Evolutionary conservation across 2,329 filamentous ascomycete genomes (phyloP).

Genomic region (Claviceps africana): DNA sequence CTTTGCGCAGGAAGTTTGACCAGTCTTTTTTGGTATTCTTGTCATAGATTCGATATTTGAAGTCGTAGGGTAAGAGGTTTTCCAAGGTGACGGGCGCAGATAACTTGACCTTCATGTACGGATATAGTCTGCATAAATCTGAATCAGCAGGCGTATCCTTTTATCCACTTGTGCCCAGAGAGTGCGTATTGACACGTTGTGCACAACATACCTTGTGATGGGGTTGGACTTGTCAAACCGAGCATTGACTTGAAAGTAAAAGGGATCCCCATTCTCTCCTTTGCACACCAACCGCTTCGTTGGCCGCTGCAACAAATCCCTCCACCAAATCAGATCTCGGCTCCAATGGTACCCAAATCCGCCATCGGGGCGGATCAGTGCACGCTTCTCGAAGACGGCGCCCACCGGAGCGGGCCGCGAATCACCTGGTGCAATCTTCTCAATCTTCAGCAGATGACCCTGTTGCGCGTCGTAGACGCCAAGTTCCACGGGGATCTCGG

Average conservation of each 20-base stretch:
- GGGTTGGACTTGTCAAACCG: slow-evolving; percentile 74
- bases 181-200: slow-evolving; percentile 13
- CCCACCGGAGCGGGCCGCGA: slow-evolving; percentile 82
- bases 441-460: slow-evolving; percentile 87
- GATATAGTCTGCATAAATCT: slow-evolving; percentile 51
- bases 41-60: slow-evolving; percentile 98
- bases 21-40: slow-evolving; percentile 98
- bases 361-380: slow-evolving; percentile 80
- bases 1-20: slow-evolving; percentile 95
- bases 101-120: slow-evolving; percentile 85
- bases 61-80: slow-evolving; percentile 90
- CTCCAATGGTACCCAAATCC: slow-evolving; percentile 97
- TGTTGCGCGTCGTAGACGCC: slow-evolving; percentile 81
- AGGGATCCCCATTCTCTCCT: slow-evolving; percentile 74
- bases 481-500: slow-evolving; percentile 87
- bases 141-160: background rate
- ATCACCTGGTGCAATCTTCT: slow-evolving; percentile 90
- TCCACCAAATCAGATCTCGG: slow-evolving; percentile 81
- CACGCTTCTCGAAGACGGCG: slow-evolving; percentile 75
- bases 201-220: slow-evolving; percentile 51
- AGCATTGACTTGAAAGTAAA: slow-evolving; percentile 93
- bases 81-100: slow-evolving; percentile 89
- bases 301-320: slow-evolving; percentile 69
- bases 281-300: slow-evolving; percentile 80
- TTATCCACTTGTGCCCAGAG: background rate